Percentiles rank a stretch among this genome's conserved stretches.
Evolutionary conservation across 257 asterid genomes (phyloP).

Genomic region (Linaria vulgaris): DNA sequence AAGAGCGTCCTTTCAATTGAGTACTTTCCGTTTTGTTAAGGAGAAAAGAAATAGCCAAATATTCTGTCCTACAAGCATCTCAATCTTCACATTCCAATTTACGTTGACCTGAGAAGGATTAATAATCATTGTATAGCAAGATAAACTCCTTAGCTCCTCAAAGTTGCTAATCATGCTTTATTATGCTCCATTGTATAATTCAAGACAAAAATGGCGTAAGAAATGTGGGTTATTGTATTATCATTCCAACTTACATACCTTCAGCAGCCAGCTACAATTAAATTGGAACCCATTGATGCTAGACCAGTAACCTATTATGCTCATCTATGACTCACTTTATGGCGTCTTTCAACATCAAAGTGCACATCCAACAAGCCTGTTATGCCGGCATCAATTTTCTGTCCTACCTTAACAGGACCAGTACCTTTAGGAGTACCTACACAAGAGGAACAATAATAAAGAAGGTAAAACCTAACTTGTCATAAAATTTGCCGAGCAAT

Average conservation of each 20-base stretch:
- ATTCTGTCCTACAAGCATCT: no score
- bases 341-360: conserved; percentile 70
- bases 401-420: conserved; percentile 86
- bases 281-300: not conserved
- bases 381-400: conserved; percentile 86
- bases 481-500: not conserved
- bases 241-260: conserved; percentile 4
- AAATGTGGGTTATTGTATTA: not conserved
- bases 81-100: no score
- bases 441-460: not conserved
- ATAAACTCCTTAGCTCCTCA: no score
- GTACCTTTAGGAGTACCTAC: conserved; percentile 95
- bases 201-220: no score
- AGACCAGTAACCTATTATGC: conserved; percentile 6
- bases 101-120: no score
- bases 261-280: conserved; percentile 2
- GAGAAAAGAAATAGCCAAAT: no score
- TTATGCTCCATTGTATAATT: no score
- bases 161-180: no score
- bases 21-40: no score
- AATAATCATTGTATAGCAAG: no score
- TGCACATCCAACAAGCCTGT: conserved; percentile 74
- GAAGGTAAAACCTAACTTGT: conserved; percentile 2
- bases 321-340: conserved; percentile 30
- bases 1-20: no score